Evolutionary conservation across 257 asterid species (phyloP), one percentile per base, ranked within the genome.

Genomic region (Rhazya stricta): DNA sequence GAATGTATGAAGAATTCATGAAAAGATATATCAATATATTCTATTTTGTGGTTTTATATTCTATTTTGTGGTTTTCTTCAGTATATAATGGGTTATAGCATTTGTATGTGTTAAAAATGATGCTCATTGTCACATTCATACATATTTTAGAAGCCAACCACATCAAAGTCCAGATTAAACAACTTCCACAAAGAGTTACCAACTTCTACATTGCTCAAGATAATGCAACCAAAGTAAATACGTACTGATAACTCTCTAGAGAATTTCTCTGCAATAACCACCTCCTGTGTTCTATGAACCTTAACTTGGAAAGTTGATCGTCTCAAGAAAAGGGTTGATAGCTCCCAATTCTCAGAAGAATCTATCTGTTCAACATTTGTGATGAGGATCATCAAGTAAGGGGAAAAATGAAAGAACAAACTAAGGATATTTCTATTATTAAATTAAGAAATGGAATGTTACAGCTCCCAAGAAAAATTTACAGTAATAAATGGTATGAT

Each of bases 281-380:
- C 74, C 29, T 78, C 94, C 83, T 89, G 94, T 30, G 86, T 86
- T 69, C 82, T 85, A 71, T 89, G 90, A 76, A 89, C 92, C 84
- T 85, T 88, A 75, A 92, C 91, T 85, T 86, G 96, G 88, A 87
- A 92, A 76, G 94, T 89, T 43, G 94, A 86, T 69, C 90, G 85
- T 77, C 88, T 82, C 84, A 95, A 79, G 79, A 79, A 70, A 57
- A 95, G 67, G 60, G 89, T 92, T 60, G 94, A 84, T 9, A 82
- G 89, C 87, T 91, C 98, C 98, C 98, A 95, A 67, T 86, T 86
- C 87, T 94, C 98, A 75, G 96, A 83, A 69, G 96, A 75, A 78
- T 86, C 94, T 36, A 89, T 79, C 96, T 92, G 96, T 81, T 77
- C 69, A 75, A 77, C 60, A 76, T 74, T 61, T 15, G 32, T 9